Conservation (phyloP, 345 rosid species). For the Gossypium arboreum region DNA sequence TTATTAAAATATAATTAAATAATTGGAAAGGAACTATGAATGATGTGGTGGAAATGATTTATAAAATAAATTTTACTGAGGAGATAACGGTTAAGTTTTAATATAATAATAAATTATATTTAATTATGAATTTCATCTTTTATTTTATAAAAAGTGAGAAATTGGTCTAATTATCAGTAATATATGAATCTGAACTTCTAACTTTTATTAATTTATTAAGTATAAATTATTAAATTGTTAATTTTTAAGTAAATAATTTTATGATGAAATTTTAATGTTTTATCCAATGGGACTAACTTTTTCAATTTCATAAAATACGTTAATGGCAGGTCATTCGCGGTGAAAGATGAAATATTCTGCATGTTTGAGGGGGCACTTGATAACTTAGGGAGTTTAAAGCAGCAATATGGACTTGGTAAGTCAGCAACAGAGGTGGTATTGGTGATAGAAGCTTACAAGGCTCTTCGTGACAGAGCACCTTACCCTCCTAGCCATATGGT, state of each 20-base stretch:
- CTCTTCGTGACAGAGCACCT: conserved; percentile 95
- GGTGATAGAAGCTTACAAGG: conserved; percentile 95
- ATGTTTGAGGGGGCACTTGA: conserved; percentile 92
- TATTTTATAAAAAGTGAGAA: no score
- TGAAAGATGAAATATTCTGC: conserved; percentile 89
- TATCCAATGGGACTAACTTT: background rate
- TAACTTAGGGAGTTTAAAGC: conserved; percentile 87
- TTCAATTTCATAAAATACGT: no score
- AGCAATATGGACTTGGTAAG: conserved; percentile 87
- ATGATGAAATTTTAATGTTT: background rate
- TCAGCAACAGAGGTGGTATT: conserved; percentile 76
- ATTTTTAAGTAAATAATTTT: background rate
- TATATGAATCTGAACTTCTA: no score
- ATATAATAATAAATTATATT: no score
- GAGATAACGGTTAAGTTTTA: no score
- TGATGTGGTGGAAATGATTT: accelerated
- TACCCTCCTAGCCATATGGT: conserved; percentile 90
- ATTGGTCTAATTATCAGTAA: no score
- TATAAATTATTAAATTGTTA: background rate
- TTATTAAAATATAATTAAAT: no score
- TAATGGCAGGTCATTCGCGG: conserved; percentile 70
- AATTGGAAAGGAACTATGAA: no score
- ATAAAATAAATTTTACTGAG: no score
- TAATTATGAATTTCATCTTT: no score
- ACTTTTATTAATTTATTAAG: no score